These are phyloP conservation scores for Myrica gale DNA, from an alignment of 306 rosid genomes.

Conservation along the genomic window DNA sequence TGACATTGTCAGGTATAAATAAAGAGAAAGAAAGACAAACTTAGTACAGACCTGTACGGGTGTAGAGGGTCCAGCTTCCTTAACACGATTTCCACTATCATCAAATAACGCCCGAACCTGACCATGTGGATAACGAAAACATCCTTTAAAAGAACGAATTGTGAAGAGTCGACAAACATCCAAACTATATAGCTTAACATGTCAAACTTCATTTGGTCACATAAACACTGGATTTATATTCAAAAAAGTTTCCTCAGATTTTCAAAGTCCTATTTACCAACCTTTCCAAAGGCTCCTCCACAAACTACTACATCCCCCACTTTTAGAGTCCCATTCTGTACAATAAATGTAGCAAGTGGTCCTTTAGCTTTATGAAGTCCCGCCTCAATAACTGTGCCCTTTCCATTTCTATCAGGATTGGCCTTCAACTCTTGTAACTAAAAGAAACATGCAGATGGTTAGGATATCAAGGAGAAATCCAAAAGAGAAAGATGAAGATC, in stretches of 20 bases:
- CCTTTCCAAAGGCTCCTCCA: slow-evolving; percentile 98
- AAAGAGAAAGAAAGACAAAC: too few species aligned
- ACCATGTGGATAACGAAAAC: slow-evolving; percentile 20
- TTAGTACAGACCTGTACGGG: slow-evolving; percentile 66
- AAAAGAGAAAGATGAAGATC: slow-evolving; percentile 4
- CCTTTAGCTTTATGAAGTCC: slow-evolving; percentile 94
- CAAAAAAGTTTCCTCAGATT: slow-evolving; percentile 9
- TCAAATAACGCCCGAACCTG: slow-evolving; percentile 97
- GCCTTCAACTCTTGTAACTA: slow-evolving; percentile 99
- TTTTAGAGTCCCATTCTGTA: slow-evolving; percentile 90
- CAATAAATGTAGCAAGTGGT: slow-evolving; percentile 82
- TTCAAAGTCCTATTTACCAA: slow-evolving; percentile 32
- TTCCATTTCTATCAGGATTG: slow-evolving; percentile 86
- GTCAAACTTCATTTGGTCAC: slow-evolving; percentile 16
- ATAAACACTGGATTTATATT: slow-evolving; percentile 6
- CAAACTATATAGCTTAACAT: slow-evolving; percentile 5
- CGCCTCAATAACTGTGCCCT: slow-evolving; percentile 92
- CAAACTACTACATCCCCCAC: slow-evolving; percentile 78
- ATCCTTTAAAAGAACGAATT: slow-evolving; percentile 19
- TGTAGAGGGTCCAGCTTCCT: slow-evolving; percentile 79
- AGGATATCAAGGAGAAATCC: slow-evolving; percentile 31
- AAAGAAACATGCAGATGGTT: slow-evolving; percentile 36
- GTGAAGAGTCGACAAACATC: slow-evolving; percentile 9
- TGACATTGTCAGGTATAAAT: too few species aligned
- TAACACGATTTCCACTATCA: slow-evolving; percentile 79